Conservation (phyloP, 2,329 filamentous ascomycete species). For the Fusarium falciforme region DNA sequence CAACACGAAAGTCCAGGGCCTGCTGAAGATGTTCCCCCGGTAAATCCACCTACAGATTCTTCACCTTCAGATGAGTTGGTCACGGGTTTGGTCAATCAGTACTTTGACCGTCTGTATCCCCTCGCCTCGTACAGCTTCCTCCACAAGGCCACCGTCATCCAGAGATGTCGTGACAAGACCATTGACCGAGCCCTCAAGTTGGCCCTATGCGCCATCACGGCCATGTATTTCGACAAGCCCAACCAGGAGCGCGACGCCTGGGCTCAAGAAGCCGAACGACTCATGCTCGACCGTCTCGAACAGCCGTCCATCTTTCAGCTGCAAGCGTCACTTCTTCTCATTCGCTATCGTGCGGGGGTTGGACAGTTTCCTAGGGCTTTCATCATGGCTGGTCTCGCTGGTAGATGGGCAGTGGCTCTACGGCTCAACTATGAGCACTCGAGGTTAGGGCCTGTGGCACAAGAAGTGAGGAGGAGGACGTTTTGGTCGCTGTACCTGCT, state of each 20-base stretch:
- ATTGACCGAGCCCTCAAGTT: constrained; percentile 41
- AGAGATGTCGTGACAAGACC: constrained; percentile 41
- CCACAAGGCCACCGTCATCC: constrained; percentile 40
- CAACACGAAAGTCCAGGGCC: constrained; percentile 14
- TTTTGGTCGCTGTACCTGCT: constrained; percentile 44
- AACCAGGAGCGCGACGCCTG: constrained; percentile 25
- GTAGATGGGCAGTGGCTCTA: constrained; percentile 42
- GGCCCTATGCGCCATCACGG: constrained; percentile 40
- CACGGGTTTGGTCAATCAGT: constrained; percentile 29
- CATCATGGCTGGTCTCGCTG: constrained; percentile 43
- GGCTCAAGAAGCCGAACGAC: constrained; percentile 40
- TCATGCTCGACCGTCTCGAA: constrained; percentile 42
- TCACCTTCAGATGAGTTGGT: constrained; percentile 35
- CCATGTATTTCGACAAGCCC: constrained; percentile 38
- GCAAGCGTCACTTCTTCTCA: constrained; percentile 41
- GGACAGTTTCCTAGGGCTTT: constrained; percentile 43
- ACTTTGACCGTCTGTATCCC: constrained; percentile 41
- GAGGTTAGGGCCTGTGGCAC: constrained; percentile 34
- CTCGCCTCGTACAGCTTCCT: constrained; percentile 41
- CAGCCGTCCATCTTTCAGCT: constrained; percentile 44
- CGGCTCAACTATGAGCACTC: constrained; percentile 45
- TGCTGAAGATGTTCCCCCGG: not conserved
- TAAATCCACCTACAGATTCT: not conserved
- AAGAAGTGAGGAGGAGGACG: constrained; percentile 41
- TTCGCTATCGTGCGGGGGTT: constrained; percentile 41